These are phyloP conservation scores for Pichia sp. DNA, from an alignment of 1,139 yeast genomes.

Conservation along the genomic window DNA sequence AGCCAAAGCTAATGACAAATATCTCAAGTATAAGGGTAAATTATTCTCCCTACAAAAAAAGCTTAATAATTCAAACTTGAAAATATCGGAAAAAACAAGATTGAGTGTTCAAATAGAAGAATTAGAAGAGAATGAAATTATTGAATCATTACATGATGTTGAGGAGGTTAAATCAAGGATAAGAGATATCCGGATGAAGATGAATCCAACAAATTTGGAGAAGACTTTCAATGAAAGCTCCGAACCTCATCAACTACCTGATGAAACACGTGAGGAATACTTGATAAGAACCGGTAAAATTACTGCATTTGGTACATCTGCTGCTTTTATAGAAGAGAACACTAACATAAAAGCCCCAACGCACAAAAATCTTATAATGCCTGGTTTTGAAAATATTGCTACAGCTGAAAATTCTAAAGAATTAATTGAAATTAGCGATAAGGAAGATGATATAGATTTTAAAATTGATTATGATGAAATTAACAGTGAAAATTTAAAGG, in stretches of 20 bases:
- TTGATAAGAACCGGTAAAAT: constrained; percentile 85
- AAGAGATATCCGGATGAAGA: constrained; percentile 23
- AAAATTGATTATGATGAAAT: constrained; percentile 12
- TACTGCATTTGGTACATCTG: constrained; percentile 83
- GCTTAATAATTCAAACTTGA: constrained; percentile 8
- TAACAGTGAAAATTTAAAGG: constrained; percentile 21
- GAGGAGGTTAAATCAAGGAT: constrained; percentile 60
- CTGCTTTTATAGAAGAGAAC: constrained; percentile 40
- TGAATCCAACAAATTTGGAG: neutral
- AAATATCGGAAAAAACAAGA: constrained; percentile 56
- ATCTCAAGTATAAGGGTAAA: constrained; percentile 35
- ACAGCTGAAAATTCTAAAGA: too few species aligned
- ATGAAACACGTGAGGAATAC: constrained; percentile 74
- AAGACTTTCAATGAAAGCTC: neutral
- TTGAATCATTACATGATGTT: constrained; percentile 51
- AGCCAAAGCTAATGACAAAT: constrained; percentile 51
- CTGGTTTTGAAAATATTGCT: constrained; percentile 32
- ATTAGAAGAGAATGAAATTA: constrained; percentile 47
- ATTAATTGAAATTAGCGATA: too few species aligned
- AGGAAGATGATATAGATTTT: constrained; percentile 18
- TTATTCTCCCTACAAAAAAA: constrained; percentile 6
- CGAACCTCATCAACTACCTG: constrained; percentile 38
- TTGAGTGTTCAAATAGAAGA: constrained; percentile 50
- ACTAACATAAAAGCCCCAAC: constrained; percentile 21
- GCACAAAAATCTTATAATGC: constrained; percentile 40